Conservation (phyloP, 345 rosid genomes). For the Viola odorata region DNA sequence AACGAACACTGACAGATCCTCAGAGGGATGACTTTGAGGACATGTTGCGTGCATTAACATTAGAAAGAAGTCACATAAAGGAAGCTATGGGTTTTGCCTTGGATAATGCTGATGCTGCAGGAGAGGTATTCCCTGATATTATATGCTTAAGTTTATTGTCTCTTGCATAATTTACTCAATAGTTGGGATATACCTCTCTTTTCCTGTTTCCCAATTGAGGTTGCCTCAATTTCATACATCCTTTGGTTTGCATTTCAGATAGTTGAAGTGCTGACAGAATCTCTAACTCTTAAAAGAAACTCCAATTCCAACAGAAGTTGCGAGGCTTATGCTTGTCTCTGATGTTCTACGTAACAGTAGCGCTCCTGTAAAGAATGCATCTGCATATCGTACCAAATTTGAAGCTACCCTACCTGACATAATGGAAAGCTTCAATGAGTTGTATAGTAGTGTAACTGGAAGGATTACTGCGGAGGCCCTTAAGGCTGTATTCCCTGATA, state of each 20-base stretch:
- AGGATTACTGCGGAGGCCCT: conserved; percentile 99
- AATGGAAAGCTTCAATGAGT: conserved; percentile 98
- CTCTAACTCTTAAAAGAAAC: conserved; percentile 94
- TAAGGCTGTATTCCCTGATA: too few relatives aligned
- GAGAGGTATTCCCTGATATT: conserved; percentile 55
- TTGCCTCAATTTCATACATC: background rate
- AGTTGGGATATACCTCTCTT: too few relatives aligned
- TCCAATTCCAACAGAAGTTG: conserved; percentile 93
- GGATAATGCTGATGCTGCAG: conserved; percentile 99
- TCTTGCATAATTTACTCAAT: background rate
- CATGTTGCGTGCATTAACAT: conserved; percentile 84
- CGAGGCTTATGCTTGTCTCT: conserved; percentile 81
- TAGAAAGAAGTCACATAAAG: conserved; percentile 93
- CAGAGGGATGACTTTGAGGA: conserved; percentile 99
- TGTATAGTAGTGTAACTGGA: conserved; percentile 90
- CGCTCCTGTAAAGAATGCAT: conserved; percentile 98
- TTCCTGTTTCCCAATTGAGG: too few relatives aligned
- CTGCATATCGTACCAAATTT: conserved; percentile 97
- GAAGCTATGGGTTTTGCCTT: conserved; percentile 95
- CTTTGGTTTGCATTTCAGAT: conserved; percentile 42
- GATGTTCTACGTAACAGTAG: conserved; percentile 95
- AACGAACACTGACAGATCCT: conserved; percentile 79
- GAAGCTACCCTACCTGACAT: conserved; percentile 88
- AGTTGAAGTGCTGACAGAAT: conserved; percentile 95
- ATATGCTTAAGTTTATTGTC: background rate